Evolutionary conservation across 768 basidiomycete species (phyloP), one percentile per base, ranked within the genome.

Genomic region (Rhodosporidiobolus sp.): DNA sequence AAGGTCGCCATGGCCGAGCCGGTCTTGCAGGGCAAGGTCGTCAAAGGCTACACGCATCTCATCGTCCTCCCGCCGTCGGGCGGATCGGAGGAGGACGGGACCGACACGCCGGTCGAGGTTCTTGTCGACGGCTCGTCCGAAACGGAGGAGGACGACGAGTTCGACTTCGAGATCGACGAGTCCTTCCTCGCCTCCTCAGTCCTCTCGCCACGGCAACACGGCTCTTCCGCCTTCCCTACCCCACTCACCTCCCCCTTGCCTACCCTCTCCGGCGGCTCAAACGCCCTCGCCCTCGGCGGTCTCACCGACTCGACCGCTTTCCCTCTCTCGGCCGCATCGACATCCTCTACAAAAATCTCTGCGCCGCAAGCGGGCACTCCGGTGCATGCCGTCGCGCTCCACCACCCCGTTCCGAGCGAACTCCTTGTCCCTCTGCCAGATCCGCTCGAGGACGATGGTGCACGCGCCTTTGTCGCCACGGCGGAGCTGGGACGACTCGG

Each of bases 1-100:
- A 65, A 82, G 55, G 79, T 90, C 35, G 85, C 86, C 63, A 84
- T 90, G 83, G 75, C 86, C 8, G 86, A 89, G 70, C 91, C 92
- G 17, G 87, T 88, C 32, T 81, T 84, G n/a, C 91, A 93, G 82
- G 92, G 92, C 43, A 81, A 84, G 1, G 75, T 81, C 30, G 76
- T 78, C 24, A 70, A 61, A 24, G 67, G 70, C 16, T 1, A 63
- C n/a, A 74, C 72, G 50, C 38, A 63, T 30, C 30, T 74, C 24
- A 54, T 76, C 30, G 65, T 78, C 50, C 34, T 78, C 0, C 73
- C 74, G 1, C 63, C 64, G 11, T n/a, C 59, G 34, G 60, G 45
- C 22, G 55, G 59, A 16, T 48, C 19, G 12, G 63, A 49, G 28
- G 66, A 63, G 26, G 52, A 55, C 45, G 50, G 46, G 17, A 54